Evolutionary conservation across 2,329 filamentous ascomycete genomes (phyloP).

Genomic region (Colletotrichum sp.): DNA sequence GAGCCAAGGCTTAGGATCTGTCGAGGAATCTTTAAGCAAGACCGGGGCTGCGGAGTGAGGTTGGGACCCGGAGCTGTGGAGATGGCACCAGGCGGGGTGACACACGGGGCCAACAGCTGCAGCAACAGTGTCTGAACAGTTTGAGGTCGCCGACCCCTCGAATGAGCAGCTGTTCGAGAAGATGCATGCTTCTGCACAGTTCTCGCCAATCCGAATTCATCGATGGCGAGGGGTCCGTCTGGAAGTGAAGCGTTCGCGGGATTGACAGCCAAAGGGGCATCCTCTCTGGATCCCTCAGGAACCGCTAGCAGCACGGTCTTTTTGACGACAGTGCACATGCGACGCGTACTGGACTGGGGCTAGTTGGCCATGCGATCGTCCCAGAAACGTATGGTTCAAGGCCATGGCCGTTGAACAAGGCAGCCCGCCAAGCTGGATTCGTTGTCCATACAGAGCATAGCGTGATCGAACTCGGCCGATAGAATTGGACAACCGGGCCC

Average conservation of each 20-base stretch:
- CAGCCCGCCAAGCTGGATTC: not conserved
- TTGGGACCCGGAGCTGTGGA: constrained; percentile 5
- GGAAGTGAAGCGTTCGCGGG: not conserved
- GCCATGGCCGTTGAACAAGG: not conserved
- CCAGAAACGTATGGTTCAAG: not conserved
- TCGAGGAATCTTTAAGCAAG: not conserved
- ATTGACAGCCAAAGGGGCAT: not conserved
- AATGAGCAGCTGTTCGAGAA: not conserved
- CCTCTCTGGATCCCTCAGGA: not conserved
- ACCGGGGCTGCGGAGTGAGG: constrained; percentile 1
- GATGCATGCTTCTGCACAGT: not conserved
- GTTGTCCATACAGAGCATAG: not conserved
- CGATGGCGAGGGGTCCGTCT: not conserved
- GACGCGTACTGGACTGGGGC: not conserved
- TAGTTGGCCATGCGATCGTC: not conserved
- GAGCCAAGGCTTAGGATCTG: not conserved
- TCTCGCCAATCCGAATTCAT: not conserved
- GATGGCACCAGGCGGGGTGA: not conserved
- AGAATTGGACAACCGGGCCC: not conserved
- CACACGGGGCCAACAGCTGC: not conserved
- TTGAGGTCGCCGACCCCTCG: not conserved
- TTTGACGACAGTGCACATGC: not conserved
- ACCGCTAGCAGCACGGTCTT: not conserved
- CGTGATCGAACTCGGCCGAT: not conserved
- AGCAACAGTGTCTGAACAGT: not conserved